Base-by-base conservation (phyloP, 2,329 filamentous ascomycete genomes). In the Penicillium hesseltinei region DNA sequence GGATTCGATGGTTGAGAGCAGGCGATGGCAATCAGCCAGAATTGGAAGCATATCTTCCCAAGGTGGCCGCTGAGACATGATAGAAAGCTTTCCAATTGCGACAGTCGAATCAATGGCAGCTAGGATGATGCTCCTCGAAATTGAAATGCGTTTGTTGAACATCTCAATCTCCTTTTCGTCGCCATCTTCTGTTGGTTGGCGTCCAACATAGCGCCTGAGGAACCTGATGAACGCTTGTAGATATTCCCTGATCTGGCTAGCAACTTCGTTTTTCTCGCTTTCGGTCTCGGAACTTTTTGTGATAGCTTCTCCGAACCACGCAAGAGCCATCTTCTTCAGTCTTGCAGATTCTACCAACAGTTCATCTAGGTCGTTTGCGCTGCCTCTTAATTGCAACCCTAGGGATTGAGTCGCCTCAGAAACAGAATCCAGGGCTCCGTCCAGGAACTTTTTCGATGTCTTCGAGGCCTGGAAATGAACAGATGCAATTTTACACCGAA, bases 291-390 rank as follows among this genome's bases (percentile, higher is more conserved):
- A 27, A 1, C 31, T 38, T 23, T 68, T 72, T 15, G 63, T 59
- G 15, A 74, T 61, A 8, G 60, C 51, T 13, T 74, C 69, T 2
- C 73, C 72, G 56, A 74, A 68, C 64, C 68, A 71, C 42, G 66
- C 66, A 67, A 78, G 75, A 4, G 75, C 65, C 29, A 71, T 50
- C 56, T 78, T 79, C 56, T 78, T 78, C 35, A 79, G 64, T 57
- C 71, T 75, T 4, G 75, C 74, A 25, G 76, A 68, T 61, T 77
- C 75, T 43, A 78, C 66, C 15, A 79, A 62, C 5, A 79, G 63
- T 35, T 78, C 76, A 56, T 79, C 77, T n/a, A 79, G 58, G 35
- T 78, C 77, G 40, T 62, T 66, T 10, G 70, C 56, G 29, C 69
- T 77, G 4, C 77, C 77, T 58, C 73, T 74, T 10, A 78, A 57